phyloP scores from a whole-genome alignment of 1,284 basidiomycete genomes.

The Thelephora terrestris region DNA sequence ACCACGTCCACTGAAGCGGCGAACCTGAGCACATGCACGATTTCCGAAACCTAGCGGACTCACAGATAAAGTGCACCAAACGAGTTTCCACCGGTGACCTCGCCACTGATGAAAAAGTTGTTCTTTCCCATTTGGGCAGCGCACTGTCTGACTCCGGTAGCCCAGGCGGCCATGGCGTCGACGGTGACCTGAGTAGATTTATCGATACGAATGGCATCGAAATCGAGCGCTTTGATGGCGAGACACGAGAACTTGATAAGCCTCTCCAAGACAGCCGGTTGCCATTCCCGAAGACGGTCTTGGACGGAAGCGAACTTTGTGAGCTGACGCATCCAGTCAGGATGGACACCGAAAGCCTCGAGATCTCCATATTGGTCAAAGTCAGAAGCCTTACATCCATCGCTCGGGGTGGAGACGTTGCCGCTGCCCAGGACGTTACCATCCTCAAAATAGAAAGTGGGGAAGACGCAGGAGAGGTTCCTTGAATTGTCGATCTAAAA shows the following conservation, averaged over 20 bases:
- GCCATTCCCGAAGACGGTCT: conserved; percentile 88
- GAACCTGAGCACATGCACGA: no score
- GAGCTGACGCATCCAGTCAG: conserved; percentile 86
- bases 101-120: conserved; percentile 85
- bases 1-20: conserved; percentile 60
- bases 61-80: conserved; percentile 82
- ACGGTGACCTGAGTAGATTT: conserved; percentile 88
- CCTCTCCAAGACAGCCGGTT: conserved; percentile 62
- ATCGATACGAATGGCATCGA: conserved; percentile 90
- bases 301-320: conserved; percentile 92
- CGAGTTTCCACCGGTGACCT: conserved; percentile 87
- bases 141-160: conserved; percentile 61
- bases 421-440: conserved; percentile 43
- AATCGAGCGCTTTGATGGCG: conserved; percentile 75
- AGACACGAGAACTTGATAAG: conserved; percentile 75
- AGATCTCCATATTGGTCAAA: conserved; percentile 93
- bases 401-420: conserved; percentile 28
- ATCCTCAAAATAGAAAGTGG: conserved; percentile 70
- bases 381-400: conserved; percentile 71
- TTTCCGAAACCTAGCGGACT: conserved; percentile 17
- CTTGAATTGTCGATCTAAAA: conserved; percentile 52
- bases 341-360: conserved; percentile 92
- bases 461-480: conserved; percentile 66
- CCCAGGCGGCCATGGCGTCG: conserved; percentile 70
- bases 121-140: conserved; percentile 62